phyloP scores from a whole-genome alignment of 2,329 filamentous ascomycete species.

The Diplodia seriata region DNA sequence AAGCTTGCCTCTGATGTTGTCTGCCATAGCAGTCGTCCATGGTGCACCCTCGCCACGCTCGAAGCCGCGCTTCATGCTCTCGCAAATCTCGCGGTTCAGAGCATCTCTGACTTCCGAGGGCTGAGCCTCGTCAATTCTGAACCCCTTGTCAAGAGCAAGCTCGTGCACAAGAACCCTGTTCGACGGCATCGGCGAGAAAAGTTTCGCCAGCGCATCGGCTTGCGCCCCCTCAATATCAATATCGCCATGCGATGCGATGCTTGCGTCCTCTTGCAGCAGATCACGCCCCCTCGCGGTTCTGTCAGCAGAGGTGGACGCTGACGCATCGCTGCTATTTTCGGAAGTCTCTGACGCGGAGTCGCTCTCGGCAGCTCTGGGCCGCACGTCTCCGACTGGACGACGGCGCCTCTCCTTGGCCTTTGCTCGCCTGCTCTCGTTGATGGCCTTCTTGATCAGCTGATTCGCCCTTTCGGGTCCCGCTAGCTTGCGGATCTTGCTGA shows the following conservation, averaged over 20 bases:
- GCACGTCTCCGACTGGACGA: constrained; percentile 72
- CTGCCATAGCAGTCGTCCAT: constrained; percentile 74
- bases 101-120: constrained; percentile 65
- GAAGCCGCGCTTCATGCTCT: constrained; percentile 67
- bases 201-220: constrained; percentile 56
- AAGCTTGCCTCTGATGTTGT: constrained; percentile 74
- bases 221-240: constrained; percentile 41
- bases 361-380: constrained; percentile 69
- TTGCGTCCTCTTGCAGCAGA: constrained; percentile 55
- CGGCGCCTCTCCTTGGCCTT: constrained; percentile 60
- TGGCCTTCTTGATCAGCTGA: constrained; percentile 75
- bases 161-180: constrained; percentile 81
- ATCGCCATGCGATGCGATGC: constrained; percentile 49
- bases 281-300: constrained; percentile 47
- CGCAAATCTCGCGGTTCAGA: constrained; percentile 65
- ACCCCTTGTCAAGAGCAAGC: constrained; percentile 79
- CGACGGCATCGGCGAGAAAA: constrained; percentile 69
- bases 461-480: constrained; percentile 75
- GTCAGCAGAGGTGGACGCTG: constrained; percentile 35
- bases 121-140: constrained; percentile 68
- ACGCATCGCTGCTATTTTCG: constrained; percentile 35
- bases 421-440: constrained; percentile 72
- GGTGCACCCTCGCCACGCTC: constrained; percentile 69
- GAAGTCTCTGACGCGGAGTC: constrained; percentile 49
- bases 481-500: constrained; percentile 80